Evolutionary conservation across 805 yeast genomes (phyloP), one percentile per base, ranked within the genome.

Genomic region (Yarrowia deformans): DNA sequence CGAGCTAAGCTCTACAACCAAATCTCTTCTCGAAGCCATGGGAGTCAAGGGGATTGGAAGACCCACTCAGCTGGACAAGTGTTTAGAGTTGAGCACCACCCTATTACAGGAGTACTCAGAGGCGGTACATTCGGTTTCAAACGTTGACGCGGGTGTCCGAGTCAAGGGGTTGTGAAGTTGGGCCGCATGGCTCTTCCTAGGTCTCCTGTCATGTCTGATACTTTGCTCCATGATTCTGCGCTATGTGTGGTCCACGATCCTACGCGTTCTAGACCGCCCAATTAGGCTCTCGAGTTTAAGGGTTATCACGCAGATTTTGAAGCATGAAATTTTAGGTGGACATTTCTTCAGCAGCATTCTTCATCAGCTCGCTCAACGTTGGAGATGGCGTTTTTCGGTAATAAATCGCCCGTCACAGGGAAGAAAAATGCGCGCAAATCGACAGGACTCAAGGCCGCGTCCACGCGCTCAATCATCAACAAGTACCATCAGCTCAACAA

Each of bases 401-500:
- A 43, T 19, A 60, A 60, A n/a, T 60, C 66, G 66, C 66, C 66
- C 5, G 34, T 60, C 52, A 60, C 66, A 5, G 66, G 66, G 52
- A 60, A 60, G 35, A 29, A 60, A 45, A 43, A 32, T 34, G 66
- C 66, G 18, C 66, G 66, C 52, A 60, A 60, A 18, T 45, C 66
- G 16, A 60, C 66, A 1, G 66, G 66, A 2, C 52, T 60, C 52
- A 60, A 60, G 42, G 52, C 66, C 32, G 50, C 66, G 7, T 43
- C 66, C 14, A 60, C 66, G 4, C 66, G 66, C 14, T 32, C 42
- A 4, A 60, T 60, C 34, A 45, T 60, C 52, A 60, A 60, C 66
- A 60, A 60, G 34, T 60, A 60, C 42, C 66, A 60, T 42, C 66
- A 60, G 52, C 66, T 60, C 16, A 60, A 60, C 46, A 60, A 60